Evolutionary conservation across 2,329 filamentous ascomycete genomes (phyloP), one percentile per base, ranked within the genome.

Genomic region (Chaetomium olivaceum): DNA sequence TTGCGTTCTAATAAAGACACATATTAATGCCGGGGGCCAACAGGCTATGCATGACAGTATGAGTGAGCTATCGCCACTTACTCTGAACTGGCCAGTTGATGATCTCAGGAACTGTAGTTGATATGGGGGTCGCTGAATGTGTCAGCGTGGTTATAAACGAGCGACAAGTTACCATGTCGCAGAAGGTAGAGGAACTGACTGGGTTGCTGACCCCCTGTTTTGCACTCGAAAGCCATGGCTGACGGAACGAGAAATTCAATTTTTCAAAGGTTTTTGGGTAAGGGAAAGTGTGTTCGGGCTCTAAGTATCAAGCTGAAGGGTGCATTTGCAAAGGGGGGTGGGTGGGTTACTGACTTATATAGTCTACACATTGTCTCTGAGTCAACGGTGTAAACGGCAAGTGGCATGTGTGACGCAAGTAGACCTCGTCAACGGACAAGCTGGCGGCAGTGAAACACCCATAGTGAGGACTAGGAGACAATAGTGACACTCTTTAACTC

Each of bases 21-120:
- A n/a, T n/a, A n/a, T n/a, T n/a, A n/a, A n/a, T n/a, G n/a, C n/a
- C n/a, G n/a, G n/a, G n/a, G n/a, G n/a, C n/a, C n/a, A n/a, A n/a
- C n/a, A n/a, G n/a, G n/a, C n/a, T n/a, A n/a, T n/a, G n/a, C n/a
- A 25, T n/a, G 16, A 14, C 9, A 12, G 11, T 50, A 5, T 54
- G 23, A 14, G 2, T 9, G 21, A 11, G 25, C 21, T 27, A 5
- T 2, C 9, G 29, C 5, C 12, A 58, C 56, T 39, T 31, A 61
- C 60, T 62, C 56, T 56, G 60, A 14, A 62, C 25, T 1, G 51
- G 39, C 60, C 60, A 62, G 60, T 62, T 62, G 27, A 56, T 23
- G 25, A 62, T 29, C 3, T 48, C 36, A 11, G 48, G 48, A 4
- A 51, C 11, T 6, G 21, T 12, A 21, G 23, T 16, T 5, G n/a